Evolutionary conservation across 352 stramenopile species (phyloP).

Genomic region (Phytophthora pluvialis): DNA sequence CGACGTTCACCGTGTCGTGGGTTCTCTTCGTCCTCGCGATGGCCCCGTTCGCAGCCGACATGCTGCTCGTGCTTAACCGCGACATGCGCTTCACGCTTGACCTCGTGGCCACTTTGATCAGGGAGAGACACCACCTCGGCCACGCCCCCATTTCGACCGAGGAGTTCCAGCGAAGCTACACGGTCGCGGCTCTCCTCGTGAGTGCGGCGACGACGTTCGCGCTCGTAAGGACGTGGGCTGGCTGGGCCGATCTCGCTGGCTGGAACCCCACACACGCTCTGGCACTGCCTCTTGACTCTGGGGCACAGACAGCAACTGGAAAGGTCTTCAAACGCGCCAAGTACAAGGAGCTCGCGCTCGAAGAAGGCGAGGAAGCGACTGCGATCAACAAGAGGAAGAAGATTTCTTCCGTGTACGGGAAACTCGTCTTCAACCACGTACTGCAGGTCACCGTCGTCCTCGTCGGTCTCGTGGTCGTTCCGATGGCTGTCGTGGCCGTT

Average conservation of each 20-base stretch:
- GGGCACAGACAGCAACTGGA: not conserved
- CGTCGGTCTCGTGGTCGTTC: slow-evolving; percentile 11
- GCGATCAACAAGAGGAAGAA: not conserved
- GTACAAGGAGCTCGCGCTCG: slow-evolving; percentile 18
- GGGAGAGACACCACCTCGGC: slow-evolving; percentile 41
- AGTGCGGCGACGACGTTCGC: slow-evolving; percentile 23
- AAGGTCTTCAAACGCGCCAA: slow-evolving; percentile 16
- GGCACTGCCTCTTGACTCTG: not conserved
- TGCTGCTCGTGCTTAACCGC: slow-evolving; percentile 43
- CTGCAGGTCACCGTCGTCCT: slow-evolving; percentile 17
- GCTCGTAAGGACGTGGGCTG: slow-evolving; percentile 9
- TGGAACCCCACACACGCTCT: slow-evolving; percentile 27
- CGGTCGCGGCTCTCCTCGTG: slow-evolving; percentile 19
- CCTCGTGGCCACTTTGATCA: slow-evolving; percentile 28
- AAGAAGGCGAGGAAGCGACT: slow-evolving; percentile 9
- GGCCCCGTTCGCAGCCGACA: slow-evolving; percentile 39
- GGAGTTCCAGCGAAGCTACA: slow-evolving; percentile 39
- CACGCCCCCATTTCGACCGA: slow-evolving; percentile 40
- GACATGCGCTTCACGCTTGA: slow-evolving; percentile 51
- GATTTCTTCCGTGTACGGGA: not conserved
- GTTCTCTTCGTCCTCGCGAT: slow-evolving; percentile 36
- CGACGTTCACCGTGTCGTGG: slow-evolving; percentile 33
- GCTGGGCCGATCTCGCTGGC: slow-evolving; percentile 22
- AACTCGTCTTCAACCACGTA: slow-evolving; percentile 7
- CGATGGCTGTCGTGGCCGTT: slow-evolving; percentile 17